A percentile compares a stretch with the other conserved stretches of the same genome.
phyloP scores from a whole-genome alignment of 495 filamentous ascomycete genomes.

The Trichoderma gamsii region DNA sequence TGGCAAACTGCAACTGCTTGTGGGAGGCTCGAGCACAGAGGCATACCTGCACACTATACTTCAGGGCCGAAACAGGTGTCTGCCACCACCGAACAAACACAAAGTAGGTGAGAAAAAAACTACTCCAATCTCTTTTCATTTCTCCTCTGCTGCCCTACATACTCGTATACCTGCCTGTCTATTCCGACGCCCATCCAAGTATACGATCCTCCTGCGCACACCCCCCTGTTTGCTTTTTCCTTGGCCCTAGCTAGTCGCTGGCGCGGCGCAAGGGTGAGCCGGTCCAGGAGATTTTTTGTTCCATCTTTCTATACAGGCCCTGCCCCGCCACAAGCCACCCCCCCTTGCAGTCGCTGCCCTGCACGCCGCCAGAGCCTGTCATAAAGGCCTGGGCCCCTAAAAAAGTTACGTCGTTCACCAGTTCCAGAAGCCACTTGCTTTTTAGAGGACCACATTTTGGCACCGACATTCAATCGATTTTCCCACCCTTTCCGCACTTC shows the following conservation, averaged over 20 bases:
- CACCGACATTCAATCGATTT: background rate
- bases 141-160: slow-evolving; percentile 4
- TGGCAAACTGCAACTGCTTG: too few relatives aligned
- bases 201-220: slow-evolving; percentile 1
- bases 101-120: background rate
- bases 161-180: slow-evolving; percentile 6
- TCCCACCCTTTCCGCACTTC: slow-evolving; percentile 14
- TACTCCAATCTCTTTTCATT: background rate
- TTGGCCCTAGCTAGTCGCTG: slow-evolving; percentile 5
- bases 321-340: background rate
- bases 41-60: background rate
- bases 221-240: slow-evolving; percentile 17
- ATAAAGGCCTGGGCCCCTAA: slow-evolving; percentile 8
- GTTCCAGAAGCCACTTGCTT: slow-evolving; percentile 9
- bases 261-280: slow-evolving; percentile 14
- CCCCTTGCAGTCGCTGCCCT: slow-evolving; percentile 3
- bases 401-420: slow-evolving; percentile 11
- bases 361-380: slow-evolving; percentile 12
- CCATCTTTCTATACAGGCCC: slow-evolving; percentile 11
- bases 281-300: slow-evolving; percentile 13
- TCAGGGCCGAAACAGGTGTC: background rate
- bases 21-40: too few relatives aligned
- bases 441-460: slow-evolving; percentile 6
- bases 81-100: too few relatives aligned
- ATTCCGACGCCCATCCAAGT: background rate